Conservation (phyloP, 495 filamentous ascomycete genomes). For the Tuber brumale region DNA sequence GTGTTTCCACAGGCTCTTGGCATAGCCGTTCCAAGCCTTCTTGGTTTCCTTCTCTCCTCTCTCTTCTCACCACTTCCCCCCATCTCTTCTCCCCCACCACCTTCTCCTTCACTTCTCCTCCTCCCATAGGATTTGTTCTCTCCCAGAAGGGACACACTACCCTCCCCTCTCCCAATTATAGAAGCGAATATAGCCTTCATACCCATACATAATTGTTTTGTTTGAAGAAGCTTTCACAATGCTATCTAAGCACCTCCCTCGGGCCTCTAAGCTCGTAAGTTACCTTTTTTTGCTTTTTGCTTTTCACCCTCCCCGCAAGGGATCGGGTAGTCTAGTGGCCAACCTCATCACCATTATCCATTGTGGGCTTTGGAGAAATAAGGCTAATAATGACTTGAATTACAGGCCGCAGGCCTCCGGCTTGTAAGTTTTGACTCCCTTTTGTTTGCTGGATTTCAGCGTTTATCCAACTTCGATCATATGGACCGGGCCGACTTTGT, state of each 20-base stretch:
- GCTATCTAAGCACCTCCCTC: conserved; percentile 48
- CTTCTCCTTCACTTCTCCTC: conserved; percentile 43
- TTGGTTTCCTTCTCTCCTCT: conserved; percentile 47
- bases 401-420: conserved; percentile 27
- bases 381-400: conserved; percentile 12
- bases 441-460: conserved; percentile 10
- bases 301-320: not conserved
- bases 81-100: conserved; percentile 25
- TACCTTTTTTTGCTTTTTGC: conserved; percentile 29
- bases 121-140: conserved; percentile 33
- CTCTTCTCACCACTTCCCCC: conserved; percentile 30
- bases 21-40: conserved; percentile 48
- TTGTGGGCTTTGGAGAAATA: not conserved
- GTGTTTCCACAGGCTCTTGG: conserved; percentile 29
- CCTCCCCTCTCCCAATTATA: conserved; percentile 28
- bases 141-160: conserved; percentile 14
- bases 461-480: conserved; percentile 1
- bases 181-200: conserved; percentile 20
- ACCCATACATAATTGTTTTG: conserved; percentile 8
- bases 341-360: not conserved
- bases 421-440: conserved; percentile 30
- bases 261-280: conserved; percentile 49
- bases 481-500: conserved; percentile 5
- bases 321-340: not conserved
- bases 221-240: conserved; percentile 30